Percentiles rank a stretch among this genome's conserved stretches.
Conservation (phyloP, 257 asterid species). For the Gardenia jasminoides region DNA sequence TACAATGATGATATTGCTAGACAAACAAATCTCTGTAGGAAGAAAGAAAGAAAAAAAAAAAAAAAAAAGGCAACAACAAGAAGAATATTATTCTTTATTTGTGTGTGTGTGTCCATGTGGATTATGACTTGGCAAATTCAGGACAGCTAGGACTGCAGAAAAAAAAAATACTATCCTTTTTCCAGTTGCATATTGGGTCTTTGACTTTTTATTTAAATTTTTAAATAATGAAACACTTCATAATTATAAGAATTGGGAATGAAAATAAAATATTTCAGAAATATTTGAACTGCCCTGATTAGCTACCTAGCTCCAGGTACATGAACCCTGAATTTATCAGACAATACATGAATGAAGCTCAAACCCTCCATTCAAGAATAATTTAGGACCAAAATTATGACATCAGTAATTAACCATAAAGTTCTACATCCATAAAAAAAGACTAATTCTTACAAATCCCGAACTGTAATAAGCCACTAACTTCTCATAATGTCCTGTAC, state of each 20-base stretch:
- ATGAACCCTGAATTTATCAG: background rate
- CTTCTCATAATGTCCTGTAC: too few relatives aligned
- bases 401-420: background rate
- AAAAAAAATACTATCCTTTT: background rate
- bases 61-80: background rate
- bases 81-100: too few relatives aligned
- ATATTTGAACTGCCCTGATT: background rate
- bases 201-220: background rate
- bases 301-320: background rate
- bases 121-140: background rate
- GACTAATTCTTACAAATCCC: too few relatives aligned
- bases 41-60: background rate
- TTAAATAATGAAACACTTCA: background rate
- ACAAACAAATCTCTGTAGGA: background rate
- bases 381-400: background rate
- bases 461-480: too few relatives aligned
- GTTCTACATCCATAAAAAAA: too few relatives aligned
- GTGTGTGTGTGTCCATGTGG: background rate
- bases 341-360: background rate
- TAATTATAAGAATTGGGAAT: background rate
- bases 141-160: constrained; percentile 4
- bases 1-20: background rate
- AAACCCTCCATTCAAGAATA: too few relatives aligned
- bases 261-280: background rate
- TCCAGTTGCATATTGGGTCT: background rate